Evolutionary conservation across 345 rosid genomes (phyloP).

Genomic region (Bruguiera gymnorhiza): DNA sequence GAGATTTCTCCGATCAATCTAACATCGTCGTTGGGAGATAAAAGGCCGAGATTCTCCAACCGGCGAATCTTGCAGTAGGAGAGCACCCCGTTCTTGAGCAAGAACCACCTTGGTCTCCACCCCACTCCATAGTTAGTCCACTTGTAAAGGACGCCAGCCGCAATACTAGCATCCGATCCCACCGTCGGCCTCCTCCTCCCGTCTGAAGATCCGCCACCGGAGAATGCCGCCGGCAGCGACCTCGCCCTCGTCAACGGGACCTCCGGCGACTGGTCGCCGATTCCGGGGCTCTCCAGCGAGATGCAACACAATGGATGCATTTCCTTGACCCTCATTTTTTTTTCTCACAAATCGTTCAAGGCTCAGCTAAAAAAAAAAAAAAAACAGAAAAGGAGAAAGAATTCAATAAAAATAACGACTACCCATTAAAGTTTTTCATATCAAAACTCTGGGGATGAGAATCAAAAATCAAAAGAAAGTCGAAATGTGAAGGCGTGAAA

Average conservation of each 20-base stretch:
- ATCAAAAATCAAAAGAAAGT: no score
- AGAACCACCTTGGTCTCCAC: conserved; percentile 98
- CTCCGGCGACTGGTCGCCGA: conserved; percentile 63
- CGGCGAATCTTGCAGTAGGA: conserved; percentile 82
- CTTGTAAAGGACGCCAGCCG: conserved; percentile 84
- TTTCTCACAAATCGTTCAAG: neutral
- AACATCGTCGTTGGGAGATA: conserved; percentile 52
- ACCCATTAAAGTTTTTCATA: neutral
- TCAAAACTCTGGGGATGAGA: no score
- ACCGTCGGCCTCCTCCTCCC: conserved; percentile 13
- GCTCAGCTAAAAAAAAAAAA: neutral
- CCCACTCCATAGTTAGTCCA: conserved; percentile 99
- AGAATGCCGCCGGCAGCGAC: conserved; percentile 57
- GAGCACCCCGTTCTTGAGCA: conserved; percentile 68
- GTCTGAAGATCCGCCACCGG: conserved; percentile 46
- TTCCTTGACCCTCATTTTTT: conserved; percentile 82
- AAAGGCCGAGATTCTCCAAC: conserved; percentile 53
- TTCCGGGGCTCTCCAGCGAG: conserved; percentile 65
- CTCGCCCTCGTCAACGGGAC: conserved; percentile 45
- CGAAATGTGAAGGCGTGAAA: no score
- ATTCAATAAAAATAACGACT: neutral
- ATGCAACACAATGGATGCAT: conserved; percentile 94
- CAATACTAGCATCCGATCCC: conserved; percentile 68
- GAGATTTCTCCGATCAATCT: conserved; percentile 76
- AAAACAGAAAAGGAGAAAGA: neutral